Evolutionary conservation across 2,329 filamentous ascomycete genomes (phyloP), one percentile per base, ranked within the genome.

Genomic region (Hypomyces perniciosus): DNA sequence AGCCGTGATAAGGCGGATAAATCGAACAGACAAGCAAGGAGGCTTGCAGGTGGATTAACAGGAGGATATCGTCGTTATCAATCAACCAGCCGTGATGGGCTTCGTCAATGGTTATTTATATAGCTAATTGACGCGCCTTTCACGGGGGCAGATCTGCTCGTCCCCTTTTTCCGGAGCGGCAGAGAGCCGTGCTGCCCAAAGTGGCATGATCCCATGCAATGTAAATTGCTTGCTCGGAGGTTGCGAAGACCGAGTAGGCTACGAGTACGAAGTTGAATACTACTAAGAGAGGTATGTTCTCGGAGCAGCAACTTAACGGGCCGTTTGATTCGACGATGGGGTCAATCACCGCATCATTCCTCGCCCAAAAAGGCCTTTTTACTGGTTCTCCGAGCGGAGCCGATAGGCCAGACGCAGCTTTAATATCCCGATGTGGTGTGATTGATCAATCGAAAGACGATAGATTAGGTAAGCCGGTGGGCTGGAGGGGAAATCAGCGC

Each of bases 391-490:
- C 48, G 48, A 50, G 48, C 48, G 48, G 48, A 45, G 41, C 48
- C 48, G 48, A 50, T 41, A 44, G 48, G 48, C 48, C 48, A 50
- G 48, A 44, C 41, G 34, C 41, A 50, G 35, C 35, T 44, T 34
- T 34, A 50, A 45, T 50, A 42, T 50, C 34, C 48, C 44, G 48
- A 50, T 50, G 28, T 39, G 28, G 33, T 42, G 48, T 37, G 43
- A 43, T 46, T 41, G 43, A 13, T 31, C 43, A 39, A 45, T 13
- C 30, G 38, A 48, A 40, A 41, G 46, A 38, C 46, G 37, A 34
- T 13, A n/a, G 12, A 26, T 46, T 42, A 51, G 2, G 1, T 51
- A 50, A 50, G 42, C 48, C 35, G 20, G 20, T 20, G 47, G 27
- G 29, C 10, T 20, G 31, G 33, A 35, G 33, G 12, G 12, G 12